Base-by-base conservation (phyloP, 768 basidiomycete genomes). In the Trametes cubensis region DNA sequence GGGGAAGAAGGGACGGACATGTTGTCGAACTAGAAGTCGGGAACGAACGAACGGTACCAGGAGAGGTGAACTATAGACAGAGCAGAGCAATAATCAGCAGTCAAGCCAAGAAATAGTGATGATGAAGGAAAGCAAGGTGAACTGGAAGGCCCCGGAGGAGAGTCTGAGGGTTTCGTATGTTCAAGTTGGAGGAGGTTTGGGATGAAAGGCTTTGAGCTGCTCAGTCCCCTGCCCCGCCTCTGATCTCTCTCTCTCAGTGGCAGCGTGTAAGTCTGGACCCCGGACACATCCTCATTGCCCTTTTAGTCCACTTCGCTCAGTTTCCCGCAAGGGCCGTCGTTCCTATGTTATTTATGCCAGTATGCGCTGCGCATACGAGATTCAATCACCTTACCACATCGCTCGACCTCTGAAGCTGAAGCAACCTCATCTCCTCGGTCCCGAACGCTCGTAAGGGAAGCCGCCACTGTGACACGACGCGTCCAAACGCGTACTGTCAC, bases 1-100 rank as follows among this genome's bases (percentile, higher is more conserved):
- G 64, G 60, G 40, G 63, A 65, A 40, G 64, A 53, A 48, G 64
- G 60, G 15, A 42, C 60, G 58, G 60, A 61, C 60, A 59, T 65
- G 62, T 59, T 58, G 47, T 46, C 6, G 21, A 34, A 34, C 34
- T 34, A 49, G 52, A 49, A 54, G 53, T 20, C 60, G 40, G 44
- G 53, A 61, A 54, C 53, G 60, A 61, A 50, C 39, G 54, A 42
- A 41, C 17, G 30, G 28, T n/a, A 10, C 20, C 52, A 21, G 38
- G 42, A 39, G 62, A 23, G 46, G 34, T 20, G 46, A 17, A 39
- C 51, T 58, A 58, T 48, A 40, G 53, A 45, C 47, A 28, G 40
- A 54, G 49, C 42, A 34, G 50, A 45, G 23, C 40, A 26, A 41
- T 11, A 7, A 47, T 2, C 39, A 49, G 28, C 45, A 30, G 45